phyloP scores from a whole-genome alignment of 2,329 filamentous ascomycete genomes.

The Tolypocladium pustulatum region DNA sequence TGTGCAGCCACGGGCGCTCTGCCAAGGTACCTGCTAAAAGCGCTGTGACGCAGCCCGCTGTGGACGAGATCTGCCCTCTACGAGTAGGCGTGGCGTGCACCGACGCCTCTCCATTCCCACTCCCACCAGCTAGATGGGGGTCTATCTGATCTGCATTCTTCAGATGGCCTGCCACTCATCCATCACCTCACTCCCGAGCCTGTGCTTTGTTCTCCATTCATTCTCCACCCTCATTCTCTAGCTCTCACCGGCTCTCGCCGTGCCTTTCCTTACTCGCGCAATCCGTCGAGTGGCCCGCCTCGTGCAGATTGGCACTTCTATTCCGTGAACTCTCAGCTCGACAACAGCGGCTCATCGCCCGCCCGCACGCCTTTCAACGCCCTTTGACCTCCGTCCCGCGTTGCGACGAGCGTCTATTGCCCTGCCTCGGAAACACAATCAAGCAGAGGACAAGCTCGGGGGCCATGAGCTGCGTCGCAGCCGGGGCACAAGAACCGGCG shows the following conservation, averaged over 20 bases:
- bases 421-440: background rate
- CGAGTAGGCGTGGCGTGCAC: background rate
- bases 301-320: background rate
- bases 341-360: background rate
- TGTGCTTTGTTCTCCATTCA: background rate
- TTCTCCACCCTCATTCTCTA: background rate
- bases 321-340: background rate
- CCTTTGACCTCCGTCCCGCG: background rate
- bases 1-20: background rate
- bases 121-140: background rate
- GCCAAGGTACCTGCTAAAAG: background rate
- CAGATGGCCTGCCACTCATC: background rate
- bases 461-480: slow-evolving; percentile 1
- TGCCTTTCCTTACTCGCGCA: background rate
- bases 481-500: background rate
- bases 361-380: background rate
- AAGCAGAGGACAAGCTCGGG: background rate
- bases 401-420: background rate
- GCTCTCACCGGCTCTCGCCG: background rate
- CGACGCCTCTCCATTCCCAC: background rate
- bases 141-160: background rate
- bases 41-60: background rate
- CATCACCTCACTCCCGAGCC: background rate
- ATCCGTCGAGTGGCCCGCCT: background rate
- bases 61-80: background rate